Evolutionary conservation across 2,329 filamentous ascomycete genomes (phyloP), one percentile per base, ranked within the genome.

Genomic region (Colletotrichum chrysophilum): DNA sequence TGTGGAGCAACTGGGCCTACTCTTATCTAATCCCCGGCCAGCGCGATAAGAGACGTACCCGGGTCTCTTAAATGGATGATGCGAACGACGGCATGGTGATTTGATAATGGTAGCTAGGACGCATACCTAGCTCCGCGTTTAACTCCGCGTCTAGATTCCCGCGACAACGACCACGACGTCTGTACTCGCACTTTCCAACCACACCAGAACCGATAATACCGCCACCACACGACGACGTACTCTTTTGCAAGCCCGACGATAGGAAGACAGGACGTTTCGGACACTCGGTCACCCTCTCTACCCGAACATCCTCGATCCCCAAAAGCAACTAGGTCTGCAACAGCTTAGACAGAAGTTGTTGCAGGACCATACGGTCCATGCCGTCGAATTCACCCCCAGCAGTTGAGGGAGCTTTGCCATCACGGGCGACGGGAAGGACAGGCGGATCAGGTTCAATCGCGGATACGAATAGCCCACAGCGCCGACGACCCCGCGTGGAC

Each of bases 401-500:
- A 76, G 74, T 74, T 58, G 76, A 77, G 70, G 76, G 76, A 77
- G 74, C 66, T 68, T 68, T 77, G 70, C 70, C 76, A 76, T 70
- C 76, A 71, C 74, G 70, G 74, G 74, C 76, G 66, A 77, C 75
- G 64, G 71, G 66, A 66, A 75, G 75, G 71, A 66, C 66, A 52
- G 74, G 65, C n/a, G 74, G 70, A 48, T 36, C 61, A 58, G 60
- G 65, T 55, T 68, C 66, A 34, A 38, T 58, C 56, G 77, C 79
- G 76, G 80, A 81, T 70, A 76, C 81, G 52, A 78, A 74, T 62
- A 82, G 80, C 71, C 80, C 84, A 68, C 84, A 84, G 75, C 84
- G 84, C 78, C 84, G 85, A 66, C 83, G 85, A 74, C 84, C 80
- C 69, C 85, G 85, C 78, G 80, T 82, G 76, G 80, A 81, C 72